Percentiles rank a stretch among this genome's conserved stretches.
phyloP scores from a whole-genome alignment of 805 yeast genomes.

The Sugiyamaella qingdaonensis region DNA sequence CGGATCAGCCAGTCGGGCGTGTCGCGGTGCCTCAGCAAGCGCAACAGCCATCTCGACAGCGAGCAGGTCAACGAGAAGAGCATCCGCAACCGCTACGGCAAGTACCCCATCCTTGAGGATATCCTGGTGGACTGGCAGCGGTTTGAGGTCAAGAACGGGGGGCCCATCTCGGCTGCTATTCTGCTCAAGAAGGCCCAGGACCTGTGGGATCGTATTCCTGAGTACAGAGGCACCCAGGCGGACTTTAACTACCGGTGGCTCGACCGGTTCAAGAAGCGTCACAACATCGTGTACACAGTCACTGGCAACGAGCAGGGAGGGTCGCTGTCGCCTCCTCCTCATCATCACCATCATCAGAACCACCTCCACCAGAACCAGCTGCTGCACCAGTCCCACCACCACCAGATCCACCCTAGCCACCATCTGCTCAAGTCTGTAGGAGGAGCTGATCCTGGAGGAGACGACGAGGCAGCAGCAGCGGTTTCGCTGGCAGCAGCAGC shows the following conservation, averaged over 20 bases:
- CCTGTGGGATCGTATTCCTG: constrained; percentile 15
- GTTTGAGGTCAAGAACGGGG: constrained; percentile 4
- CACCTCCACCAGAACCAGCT: not conserved
- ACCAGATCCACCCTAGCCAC: not conserved
- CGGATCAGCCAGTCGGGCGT: constrained; percentile 14
- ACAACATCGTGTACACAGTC: constrained; percentile 4
- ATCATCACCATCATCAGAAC: not conserved
- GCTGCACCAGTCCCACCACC: not conserved
- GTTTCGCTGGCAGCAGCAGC: constrained; percentile 2
- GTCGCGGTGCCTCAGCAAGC: constrained; percentile 13
- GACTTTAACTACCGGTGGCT: constrained; percentile 16
- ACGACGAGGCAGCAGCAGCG: constrained; percentile 6
- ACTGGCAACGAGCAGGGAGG: not conserved
- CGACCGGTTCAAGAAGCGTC: constrained; percentile 14
- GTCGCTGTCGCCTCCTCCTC: not conserved
- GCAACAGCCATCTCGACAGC: constrained; percentile 10
- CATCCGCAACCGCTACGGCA: constrained; percentile 12
- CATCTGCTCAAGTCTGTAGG: not conserved
- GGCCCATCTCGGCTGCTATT: constrained; percentile 7
- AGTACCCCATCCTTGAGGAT: constrained; percentile 13
- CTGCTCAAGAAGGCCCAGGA: constrained; percentile 10
- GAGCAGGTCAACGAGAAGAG: constrained; percentile 5
- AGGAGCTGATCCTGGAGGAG: not conserved
- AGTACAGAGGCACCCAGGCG: constrained; percentile 10
- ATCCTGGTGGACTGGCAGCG: constrained; percentile 14